These are phyloP conservation scores for Pleurotus eryngii DNA, from an alignment of 768 basidiomycete species.

Conservation along the genomic window DNA sequence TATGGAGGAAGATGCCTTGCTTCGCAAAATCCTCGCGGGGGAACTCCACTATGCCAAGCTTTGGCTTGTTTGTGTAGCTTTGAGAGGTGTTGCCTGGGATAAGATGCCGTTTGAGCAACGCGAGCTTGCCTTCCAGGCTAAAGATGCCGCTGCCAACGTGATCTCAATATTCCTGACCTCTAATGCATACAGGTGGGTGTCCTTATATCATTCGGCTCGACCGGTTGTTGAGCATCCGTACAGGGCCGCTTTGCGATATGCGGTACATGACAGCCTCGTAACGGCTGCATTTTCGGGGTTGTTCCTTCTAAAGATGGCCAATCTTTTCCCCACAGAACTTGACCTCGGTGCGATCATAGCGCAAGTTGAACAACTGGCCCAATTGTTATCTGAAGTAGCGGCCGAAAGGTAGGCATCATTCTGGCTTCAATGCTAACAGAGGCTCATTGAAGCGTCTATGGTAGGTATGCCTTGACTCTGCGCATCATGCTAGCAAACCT, in stretches of 20 bases:
- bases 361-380: constrained; percentile 89
- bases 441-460: too few species aligned
- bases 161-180: constrained; percentile 82
- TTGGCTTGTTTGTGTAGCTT: constrained; percentile 90
- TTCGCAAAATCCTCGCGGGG: constrained; percentile 83
- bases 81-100: constrained; percentile 92
- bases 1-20: constrained; percentile 82
- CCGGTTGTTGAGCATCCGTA: not conserved
- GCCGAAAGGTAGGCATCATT: constrained; percentile 67
- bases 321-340: constrained; percentile 83
- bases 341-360: constrained; percentile 71
- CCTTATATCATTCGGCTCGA: constrained; percentile 4
- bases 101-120: constrained; percentile 95
- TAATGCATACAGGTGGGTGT: constrained; percentile 70
- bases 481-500: constrained; percentile 93
- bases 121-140: constrained; percentile 92
- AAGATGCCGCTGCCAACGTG: constrained; percentile 86
- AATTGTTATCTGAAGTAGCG: constrained; percentile 87
- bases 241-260: constrained; percentile 87
- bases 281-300: constrained; percentile 89
- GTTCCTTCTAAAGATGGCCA: constrained; percentile 92
- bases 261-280: constrained; percentile 90
- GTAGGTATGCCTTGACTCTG: constrained; percentile 83
- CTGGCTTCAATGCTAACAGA: too few species aligned
- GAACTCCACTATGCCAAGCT: constrained; percentile 92